Base-by-base conservation (phyloP, 192 early-diverging fungal genomes). In the Phycomyces blakesleeanus region DNA sequence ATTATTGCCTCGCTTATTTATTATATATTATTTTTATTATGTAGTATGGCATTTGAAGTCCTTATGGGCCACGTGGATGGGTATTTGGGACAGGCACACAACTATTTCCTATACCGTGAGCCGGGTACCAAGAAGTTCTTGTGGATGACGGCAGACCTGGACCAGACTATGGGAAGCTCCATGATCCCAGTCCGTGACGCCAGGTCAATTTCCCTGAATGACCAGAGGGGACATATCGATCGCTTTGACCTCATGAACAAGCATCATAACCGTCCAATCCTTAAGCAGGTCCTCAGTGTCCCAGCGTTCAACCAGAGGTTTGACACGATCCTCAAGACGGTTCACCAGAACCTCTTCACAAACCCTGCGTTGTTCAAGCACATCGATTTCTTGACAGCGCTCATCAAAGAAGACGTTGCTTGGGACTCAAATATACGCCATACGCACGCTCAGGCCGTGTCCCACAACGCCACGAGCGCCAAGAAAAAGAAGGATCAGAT, bases 41-140 rank as follows among this genome's bases (percentile, higher is more conserved):
- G 18, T 52, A 68, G 66, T 61, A 41, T 76, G 60, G 66, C 53
- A 5, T 57, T 79, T 53, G 74, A 79, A 15, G 57, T 73, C 22
- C 51, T 79, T 1, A 38, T 67, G 16, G 72, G 71, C n/a, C 22
- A 68, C 16, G 70, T 58, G 38, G 74, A 76, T 24, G 58, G 64
- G 0, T 79, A 76, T 55, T 68, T 68, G 65, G 27, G 22, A 0
- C n/a, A 57, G n/a, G 77, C 68, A 41, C 59, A 57, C 21, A 73
- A 79, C 42, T 79, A 64, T 39, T 65, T 68, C n/a, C 38, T 79
- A n/a, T 79, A 79, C 50, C 64, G 73, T 39, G 66, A 76, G 37
- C 68, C 74, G 0, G 14, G 61, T 27, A 70, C 68, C 14, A 62
- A 66, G 16, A 66, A 68, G 47, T 73, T 75, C 58, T 57, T 50